Evolutionary conservation across 2,329 filamentous ascomycete species (phyloP).

Genomic region (Calonectria hawksworthii): DNA sequence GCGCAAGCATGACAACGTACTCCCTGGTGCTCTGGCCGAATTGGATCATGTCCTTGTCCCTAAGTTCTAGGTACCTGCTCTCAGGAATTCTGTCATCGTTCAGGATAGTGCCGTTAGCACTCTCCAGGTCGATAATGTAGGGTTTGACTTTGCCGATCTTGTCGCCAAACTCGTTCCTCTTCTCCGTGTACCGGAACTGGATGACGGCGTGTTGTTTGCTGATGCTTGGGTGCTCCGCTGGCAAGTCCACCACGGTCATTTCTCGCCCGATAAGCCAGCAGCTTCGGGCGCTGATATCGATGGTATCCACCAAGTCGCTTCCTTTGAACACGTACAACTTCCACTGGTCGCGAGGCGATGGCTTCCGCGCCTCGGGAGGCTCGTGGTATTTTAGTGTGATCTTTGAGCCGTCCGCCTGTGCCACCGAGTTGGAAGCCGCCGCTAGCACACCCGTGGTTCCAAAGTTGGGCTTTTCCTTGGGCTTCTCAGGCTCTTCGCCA

Average conservation of each 20-base stretch:
- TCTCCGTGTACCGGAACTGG: slow-evolving; percentile 90
- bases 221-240: slow-evolving; percentile 90
- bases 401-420: slow-evolving; percentile 78
- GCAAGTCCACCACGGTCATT: slow-evolving; percentile 82
- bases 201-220: slow-evolving; percentile 97
- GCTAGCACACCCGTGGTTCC: slow-evolving; percentile 85
- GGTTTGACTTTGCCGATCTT: slow-evolving; percentile 83
- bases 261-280: slow-evolving; percentile 95
- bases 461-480: slow-evolving; percentile 92
- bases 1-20: slow-evolving; percentile 92
- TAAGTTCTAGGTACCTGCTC: slow-evolving; percentile 87
- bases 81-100: slow-evolving; percentile 82
- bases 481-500: slow-evolving; percentile 63
- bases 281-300: slow-evolving; percentile 81
- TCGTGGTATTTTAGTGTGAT: slow-evolving; percentile 97
- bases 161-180: slow-evolving; percentile 89
- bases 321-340: slow-evolving; percentile 95
- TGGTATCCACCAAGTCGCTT: slow-evolving; percentile 82
- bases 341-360: slow-evolving; percentile 84
- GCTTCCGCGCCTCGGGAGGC: slow-evolving; percentile 91
- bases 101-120: slow-evolving; percentile 88
- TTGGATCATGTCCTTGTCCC: slow-evolving; percentile 88
- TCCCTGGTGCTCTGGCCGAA: slow-evolving; percentile 92
- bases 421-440: slow-evolving; percentile 84
- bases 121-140: slow-evolving; percentile 94